phyloP scores from a whole-genome alignment of 257 asterid species.

The Lithospermum erythrorhizon region DNA sequence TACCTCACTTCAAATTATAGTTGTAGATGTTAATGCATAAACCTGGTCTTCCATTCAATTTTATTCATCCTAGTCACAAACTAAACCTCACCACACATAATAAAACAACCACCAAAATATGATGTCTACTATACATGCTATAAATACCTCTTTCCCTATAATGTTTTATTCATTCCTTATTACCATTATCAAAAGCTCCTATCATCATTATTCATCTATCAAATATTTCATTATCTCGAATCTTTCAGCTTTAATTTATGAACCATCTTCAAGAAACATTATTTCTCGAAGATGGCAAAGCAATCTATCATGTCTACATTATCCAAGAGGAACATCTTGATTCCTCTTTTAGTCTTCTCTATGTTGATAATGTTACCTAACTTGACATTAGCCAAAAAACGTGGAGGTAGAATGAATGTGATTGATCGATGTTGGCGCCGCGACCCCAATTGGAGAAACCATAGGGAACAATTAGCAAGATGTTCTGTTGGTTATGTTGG shows the following conservation, averaged over 20 bases:
- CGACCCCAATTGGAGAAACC: slow-evolving; percentile 38
- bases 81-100: background rate
- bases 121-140: too few species aligned
- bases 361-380: background rate
- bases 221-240: background rate
- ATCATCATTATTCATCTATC: background rate
- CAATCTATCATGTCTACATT: background rate
- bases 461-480: slow-evolving; percentile 50
- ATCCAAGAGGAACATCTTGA: too few species aligned
- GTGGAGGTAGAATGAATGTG: slow-evolving; percentile 28
- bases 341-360: background rate
- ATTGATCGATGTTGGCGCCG: slow-evolving; percentile 67
- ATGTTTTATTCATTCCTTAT: background rate
- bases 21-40: too few species aligned
- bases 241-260: background rate
- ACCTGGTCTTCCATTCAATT: background rate
- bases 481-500: slow-evolving; percentile 71
- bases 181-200: background rate
- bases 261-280: background rate
- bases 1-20: too few species aligned
- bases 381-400: slow-evolving; percentile 12
- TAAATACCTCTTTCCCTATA: background rate
- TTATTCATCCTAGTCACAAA: background rate
- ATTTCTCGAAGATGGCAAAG: background rate
- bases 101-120: too few species aligned